Percentiles rank a stretch among this genome's conserved stretches.
phyloP scores from a whole-genome alignment of 2,329 filamentous ascomycete genomes.

The Cytospora chrysosperma region DNA sequence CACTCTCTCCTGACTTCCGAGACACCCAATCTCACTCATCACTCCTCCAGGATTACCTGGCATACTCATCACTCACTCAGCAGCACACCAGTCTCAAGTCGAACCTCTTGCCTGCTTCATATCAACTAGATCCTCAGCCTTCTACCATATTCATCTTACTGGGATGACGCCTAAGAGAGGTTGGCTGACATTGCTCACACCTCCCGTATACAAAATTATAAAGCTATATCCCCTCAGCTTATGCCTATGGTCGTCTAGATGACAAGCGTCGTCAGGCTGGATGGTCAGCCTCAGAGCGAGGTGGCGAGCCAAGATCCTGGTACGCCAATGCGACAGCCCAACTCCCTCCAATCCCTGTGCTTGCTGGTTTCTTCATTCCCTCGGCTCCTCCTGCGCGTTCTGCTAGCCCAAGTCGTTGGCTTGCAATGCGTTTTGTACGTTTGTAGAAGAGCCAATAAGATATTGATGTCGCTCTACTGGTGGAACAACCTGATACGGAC shows the following conservation, averaged over 20 bases:
- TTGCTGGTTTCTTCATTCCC: not conserved
- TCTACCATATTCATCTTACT: not conserved
- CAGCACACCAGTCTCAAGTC: not conserved
- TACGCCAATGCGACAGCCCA: not conserved
- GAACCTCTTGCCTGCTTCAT: not conserved
- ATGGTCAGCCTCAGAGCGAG: not conserved
- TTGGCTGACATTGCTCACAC: not conserved
- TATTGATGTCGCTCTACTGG: not conserved
- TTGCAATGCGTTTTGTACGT: not conserved
- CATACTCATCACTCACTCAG: not conserved
- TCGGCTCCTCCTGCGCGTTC: not conserved
- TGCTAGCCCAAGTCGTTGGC: not conserved
- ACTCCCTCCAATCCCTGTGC: not conserved
- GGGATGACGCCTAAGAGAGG: not conserved
- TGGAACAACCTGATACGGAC: not conserved
- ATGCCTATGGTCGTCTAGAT: constrained; percentile 1
- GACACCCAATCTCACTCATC: constrained; percentile 18
- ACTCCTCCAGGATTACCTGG: constrained; percentile 6
- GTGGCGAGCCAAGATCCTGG: not conserved
- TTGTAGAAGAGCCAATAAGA: not conserved
- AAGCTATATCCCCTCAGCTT: not conserved
- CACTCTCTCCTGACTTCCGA: constrained; percentile 13
- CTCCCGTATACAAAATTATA: not conserved
- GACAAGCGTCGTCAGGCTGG: not conserved
- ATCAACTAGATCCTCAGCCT: not conserved